Percentiles rank a stretch among this genome's conserved stretches.
Conservation (phyloP, 768 basidiomycete species). For the Collybiopsis confluens region DNA sequence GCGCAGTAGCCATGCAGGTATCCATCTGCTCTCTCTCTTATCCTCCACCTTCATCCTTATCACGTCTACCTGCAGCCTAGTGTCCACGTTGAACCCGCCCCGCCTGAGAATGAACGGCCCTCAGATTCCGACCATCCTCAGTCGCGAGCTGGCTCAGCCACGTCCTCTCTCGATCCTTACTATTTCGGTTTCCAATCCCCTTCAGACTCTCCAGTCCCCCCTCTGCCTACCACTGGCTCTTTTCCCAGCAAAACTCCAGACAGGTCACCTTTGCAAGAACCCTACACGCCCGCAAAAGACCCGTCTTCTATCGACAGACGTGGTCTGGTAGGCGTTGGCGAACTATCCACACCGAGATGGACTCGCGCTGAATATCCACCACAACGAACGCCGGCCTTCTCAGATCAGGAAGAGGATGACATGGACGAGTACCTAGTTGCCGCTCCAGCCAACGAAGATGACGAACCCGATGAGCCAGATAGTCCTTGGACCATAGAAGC, state of each 20-base stretch:
- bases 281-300: slow-evolving; percentile 71
- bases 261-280: slow-evolving; percentile 41
- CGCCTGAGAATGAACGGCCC: slow-evolving; percentile 32
- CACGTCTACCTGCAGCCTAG: slow-evolving; percentile 18
- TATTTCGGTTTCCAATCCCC: slow-evolving; percentile 76
- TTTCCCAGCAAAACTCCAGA: slow-evolving; percentile 60
- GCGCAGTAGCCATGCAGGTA: slow-evolving; percentile 33
- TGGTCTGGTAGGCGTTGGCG: slow-evolving; percentile 90
- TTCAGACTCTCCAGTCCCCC: slow-evolving; percentile 59
- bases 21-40: slow-evolving; percentile 11
- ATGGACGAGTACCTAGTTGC: slow-evolving; percentile 40
- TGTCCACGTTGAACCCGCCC: slow-evolving; percentile 47
- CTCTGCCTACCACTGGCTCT: slow-evolving; percentile 38
- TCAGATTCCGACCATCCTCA: slow-evolving; percentile 42
- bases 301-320: slow-evolving; percentile 80
- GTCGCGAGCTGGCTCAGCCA: slow-evolving; percentile 69
- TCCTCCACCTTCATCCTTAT: slow-evolving; percentile 14
- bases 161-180: slow-evolving; percentile 84
- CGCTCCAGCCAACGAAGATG: slow-evolving; percentile 29
- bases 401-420: slow-evolving; percentile 17
- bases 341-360: slow-evolving; percentile 96
- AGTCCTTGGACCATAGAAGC: slow-evolving; percentile 91
- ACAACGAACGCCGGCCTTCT: slow-evolving; percentile 26
- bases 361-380: slow-evolving; percentile 45
- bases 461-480: slow-evolving; percentile 56